Evolutionary conservation across 768 basidiomycete genomes (phyloP).

Genomic region (Glaciozyma antarctica): DNA sequence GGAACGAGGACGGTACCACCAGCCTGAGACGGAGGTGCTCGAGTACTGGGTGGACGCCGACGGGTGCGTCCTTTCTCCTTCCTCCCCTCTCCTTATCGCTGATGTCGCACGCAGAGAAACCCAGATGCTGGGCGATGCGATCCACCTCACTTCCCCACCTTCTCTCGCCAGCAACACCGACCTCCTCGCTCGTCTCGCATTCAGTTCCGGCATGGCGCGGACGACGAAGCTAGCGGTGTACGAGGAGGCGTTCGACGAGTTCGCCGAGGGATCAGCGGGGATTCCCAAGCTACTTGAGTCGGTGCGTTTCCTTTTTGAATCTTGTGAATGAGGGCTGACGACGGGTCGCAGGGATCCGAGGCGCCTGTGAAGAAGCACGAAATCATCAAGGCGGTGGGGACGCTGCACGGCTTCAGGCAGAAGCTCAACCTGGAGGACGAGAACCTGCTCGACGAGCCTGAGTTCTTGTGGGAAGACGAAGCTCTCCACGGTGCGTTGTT

Average conservation of each 20-base stretch:
- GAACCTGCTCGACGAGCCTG: conserved; percentile 78
- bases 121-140: conserved; percentile 21
- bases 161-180: conserved; percentile 2
- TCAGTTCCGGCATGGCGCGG: conserved; percentile 31
- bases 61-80: not conserved
- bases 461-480: conserved; percentile 92
- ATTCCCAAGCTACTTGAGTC: conserved; percentile 26
- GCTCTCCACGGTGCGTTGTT: conserved; percentile 59
- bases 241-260: conserved; percentile 34
- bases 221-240: conserved; percentile 35
- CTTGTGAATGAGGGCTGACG: not conserved
- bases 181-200: conserved; percentile 33
- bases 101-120: conserved; percentile 3
- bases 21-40: conserved; percentile 32
- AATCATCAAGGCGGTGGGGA: conserved; percentile 84
- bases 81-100: not conserved
- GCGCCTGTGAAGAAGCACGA: conserved; percentile 44
- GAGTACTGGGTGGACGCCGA: conserved; percentile 28
- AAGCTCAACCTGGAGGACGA: conserved; percentile 80
- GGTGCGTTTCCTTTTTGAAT: not conserved
- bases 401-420: conserved; percentile 84
- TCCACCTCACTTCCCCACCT: conserved; percentile 12
- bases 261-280: conserved; percentile 25
- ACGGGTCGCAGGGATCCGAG: conserved; percentile 13
- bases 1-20: conserved; percentile 28